Evolutionary conservation across 2,329 filamentous ascomycete genomes (phyloP).

Genomic region (Fusarium fujikuroi): DNA sequence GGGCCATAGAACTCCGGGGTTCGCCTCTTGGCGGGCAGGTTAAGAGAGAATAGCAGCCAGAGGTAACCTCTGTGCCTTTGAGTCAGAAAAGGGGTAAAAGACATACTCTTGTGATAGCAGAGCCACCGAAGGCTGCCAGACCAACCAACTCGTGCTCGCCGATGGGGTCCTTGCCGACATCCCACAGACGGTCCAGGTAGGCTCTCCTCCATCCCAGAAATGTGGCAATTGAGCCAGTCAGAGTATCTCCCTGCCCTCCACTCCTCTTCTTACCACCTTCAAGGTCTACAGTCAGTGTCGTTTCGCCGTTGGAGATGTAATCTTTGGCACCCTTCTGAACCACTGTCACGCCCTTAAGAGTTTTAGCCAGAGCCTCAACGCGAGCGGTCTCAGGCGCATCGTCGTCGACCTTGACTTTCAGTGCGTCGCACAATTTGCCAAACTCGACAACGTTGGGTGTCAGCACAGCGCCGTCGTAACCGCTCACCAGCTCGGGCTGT

Average conservation of each 20-base stretch:
- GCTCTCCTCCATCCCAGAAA: constrained; percentile 88
- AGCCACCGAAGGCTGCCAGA: constrained; percentile 86
- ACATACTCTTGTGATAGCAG: constrained; percentile 81
- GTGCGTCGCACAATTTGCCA: constrained; percentile 78
- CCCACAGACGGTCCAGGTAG: constrained; percentile 86
- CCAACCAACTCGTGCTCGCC: constrained; percentile 71
- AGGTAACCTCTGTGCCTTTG: background rate
- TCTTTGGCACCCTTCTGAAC: constrained; percentile 89
- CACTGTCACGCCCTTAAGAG: constrained; percentile 87
- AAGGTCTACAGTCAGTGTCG: constrained; percentile 80
- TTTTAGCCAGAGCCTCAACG: constrained; percentile 75
- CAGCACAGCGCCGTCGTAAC: constrained; percentile 85
- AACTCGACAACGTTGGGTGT: constrained; percentile 98
- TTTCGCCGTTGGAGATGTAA: constrained; percentile 81
- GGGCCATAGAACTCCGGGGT: background rate
- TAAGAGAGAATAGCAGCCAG: background rate
- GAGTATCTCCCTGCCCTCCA: constrained; percentile 93
- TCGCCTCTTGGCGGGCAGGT: background rate
- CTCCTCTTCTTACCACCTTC: constrained; percentile 88
- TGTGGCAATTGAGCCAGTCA: constrained; percentile 90
- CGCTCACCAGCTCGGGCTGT: constrained; percentile 78
- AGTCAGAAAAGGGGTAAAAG: background rate
- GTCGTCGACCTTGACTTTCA: constrained; percentile 70
- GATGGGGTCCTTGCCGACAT: constrained; percentile 59
- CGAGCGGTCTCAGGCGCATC: constrained; percentile 53